Conservation (phyloP, 768 basidiomycete genomes). For the Pholiota microspora region DNA sequence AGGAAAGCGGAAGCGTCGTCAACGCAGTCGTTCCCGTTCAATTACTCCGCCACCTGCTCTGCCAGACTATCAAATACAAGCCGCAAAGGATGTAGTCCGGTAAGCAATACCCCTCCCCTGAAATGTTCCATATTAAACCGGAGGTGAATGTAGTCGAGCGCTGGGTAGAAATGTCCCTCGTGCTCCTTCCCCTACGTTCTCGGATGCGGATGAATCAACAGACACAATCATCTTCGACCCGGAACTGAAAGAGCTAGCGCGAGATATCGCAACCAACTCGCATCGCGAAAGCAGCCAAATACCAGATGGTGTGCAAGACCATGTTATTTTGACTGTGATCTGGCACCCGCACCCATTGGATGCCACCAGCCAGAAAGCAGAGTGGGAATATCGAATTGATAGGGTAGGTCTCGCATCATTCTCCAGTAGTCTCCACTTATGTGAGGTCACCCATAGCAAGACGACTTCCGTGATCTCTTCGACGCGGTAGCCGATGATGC, state of each 20-base stretch:
- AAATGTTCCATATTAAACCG: slow-evolving; percentile 2
- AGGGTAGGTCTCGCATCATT: slow-evolving; percentile 39
- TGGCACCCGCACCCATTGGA: slow-evolving; percentile 69
- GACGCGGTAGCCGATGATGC: slow-evolving; percentile 66
- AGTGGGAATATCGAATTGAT: slow-evolving; percentile 56
- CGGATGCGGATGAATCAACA: slow-evolving; percentile 39
- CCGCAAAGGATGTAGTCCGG: slow-evolving; percentile 62
- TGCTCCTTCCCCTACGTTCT: slow-evolving; percentile 44
- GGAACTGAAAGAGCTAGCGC: slow-evolving; percentile 59
- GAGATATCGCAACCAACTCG: slow-evolving; percentile 28
- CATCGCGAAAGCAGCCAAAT: slow-evolving; percentile 23
- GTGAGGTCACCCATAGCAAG: slow-evolving; percentile 18
- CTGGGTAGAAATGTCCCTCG: slow-evolving; percentile 37
- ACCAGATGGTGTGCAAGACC: slow-evolving; percentile 29
- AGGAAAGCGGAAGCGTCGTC: slow-evolving; percentile 41
- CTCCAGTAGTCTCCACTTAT: neutral
- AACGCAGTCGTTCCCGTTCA: slow-evolving; percentile 64
- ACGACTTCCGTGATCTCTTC: slow-evolving; percentile 63
- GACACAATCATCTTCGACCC: slow-evolving; percentile 56
- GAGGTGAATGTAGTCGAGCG: slow-evolving; percentile 40
- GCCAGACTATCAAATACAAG: slow-evolving; percentile 49
- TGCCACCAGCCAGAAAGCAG: slow-evolving; percentile 31
- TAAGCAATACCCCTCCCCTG: slow-evolving; percentile 24
- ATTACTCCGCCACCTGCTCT: slow-evolving; percentile 76
- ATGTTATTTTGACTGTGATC: slow-evolving; percentile 52